These are phyloP conservation scores for Pelargonium cotyledonis DNA, from an alignment of 441 rosid species.

Conservation along the genomic window DNA sequence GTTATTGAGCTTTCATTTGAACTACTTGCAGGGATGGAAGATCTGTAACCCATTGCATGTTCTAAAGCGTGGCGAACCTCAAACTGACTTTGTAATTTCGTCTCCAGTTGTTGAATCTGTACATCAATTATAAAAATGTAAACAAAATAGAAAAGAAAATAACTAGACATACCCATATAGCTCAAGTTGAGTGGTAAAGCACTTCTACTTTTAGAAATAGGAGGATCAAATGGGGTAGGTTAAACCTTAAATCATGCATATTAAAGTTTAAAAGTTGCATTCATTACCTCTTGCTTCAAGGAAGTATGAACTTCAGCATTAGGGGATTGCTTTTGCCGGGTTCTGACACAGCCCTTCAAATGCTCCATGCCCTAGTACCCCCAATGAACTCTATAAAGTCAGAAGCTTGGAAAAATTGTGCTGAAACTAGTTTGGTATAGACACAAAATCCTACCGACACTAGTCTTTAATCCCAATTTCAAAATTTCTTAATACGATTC, in stretches of 20 bases:
- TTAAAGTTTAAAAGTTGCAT: neutral
- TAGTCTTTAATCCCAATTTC: neutral
- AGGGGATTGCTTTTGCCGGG: neutral
- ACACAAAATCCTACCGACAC: neutral
- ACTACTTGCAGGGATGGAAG: constrained; percentile 30
- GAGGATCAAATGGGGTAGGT: too few relatives aligned
- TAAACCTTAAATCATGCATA: neutral
- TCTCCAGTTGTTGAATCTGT: constrained; percentile 86
- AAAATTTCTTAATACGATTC: neutral
- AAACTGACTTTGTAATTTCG: constrained; percentile 69
- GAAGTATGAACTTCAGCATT: neutral
- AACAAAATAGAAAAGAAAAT: too few relatives aligned
- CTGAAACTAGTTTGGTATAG: neutral
- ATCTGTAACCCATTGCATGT: constrained; percentile 62
- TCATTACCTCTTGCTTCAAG: neutral
- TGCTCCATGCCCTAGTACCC: neutral
- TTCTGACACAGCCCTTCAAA: neutral
- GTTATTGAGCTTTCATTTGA: constrained; percentile 42
- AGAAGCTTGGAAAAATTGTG: neutral
- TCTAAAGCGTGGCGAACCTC: constrained; percentile 67
- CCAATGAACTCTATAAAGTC: neutral
- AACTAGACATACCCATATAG: neutral
- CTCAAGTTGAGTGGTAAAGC: too few relatives aligned
- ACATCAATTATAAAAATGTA: constrained; percentile 13
- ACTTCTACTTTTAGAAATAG: too few relatives aligned